Percentiles rank a stretch among this genome's conserved stretches.
phyloP scores from a whole-genome alignment of 1,139 yeast genomes.

The Zygoascus meyerae region DNA sequence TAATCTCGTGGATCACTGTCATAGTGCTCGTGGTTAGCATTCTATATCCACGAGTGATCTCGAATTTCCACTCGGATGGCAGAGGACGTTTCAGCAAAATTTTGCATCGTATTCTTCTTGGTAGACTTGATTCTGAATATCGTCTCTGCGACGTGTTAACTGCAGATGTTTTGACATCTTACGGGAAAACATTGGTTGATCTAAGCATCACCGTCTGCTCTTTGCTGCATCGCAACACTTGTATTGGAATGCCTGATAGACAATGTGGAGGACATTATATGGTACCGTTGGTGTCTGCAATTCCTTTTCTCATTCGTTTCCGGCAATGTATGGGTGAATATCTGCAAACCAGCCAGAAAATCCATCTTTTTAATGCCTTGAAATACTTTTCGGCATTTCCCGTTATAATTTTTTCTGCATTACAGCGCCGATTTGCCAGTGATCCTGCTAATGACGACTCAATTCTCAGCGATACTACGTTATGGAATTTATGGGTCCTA shows the following conservation, averaged over 20 bases:
- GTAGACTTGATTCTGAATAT: constrained; percentile 47
- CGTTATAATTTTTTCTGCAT: constrained; percentile 35
- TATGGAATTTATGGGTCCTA: constrained; percentile 45
- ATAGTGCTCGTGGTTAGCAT: constrained; percentile 22
- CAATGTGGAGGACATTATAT: constrained; percentile 36
- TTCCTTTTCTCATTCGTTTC: constrained; percentile 69
- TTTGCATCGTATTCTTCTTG: constrained; percentile 47
- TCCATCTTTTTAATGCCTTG: constrained; percentile 61
- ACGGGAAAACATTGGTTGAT: constrained; percentile 69
- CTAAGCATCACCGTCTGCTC: constrained; percentile 45
- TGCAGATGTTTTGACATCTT: constrained; percentile 78
- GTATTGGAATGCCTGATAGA: constrained; percentile 33
- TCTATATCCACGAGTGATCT: constrained; percentile 22
- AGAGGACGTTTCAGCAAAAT: constrained; percentile 36
- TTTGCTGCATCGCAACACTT: constrained; percentile 28
- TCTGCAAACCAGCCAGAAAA: constrained; percentile 41
- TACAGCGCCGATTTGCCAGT: constrained; percentile 14
- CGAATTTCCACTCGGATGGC: constrained; percentile 27
- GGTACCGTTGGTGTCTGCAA: constrained; percentile 47
- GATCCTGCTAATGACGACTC: constrained; percentile 15
- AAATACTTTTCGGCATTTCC: constrained; percentile 76
- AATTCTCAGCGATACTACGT: constrained; percentile 23
- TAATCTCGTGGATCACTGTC: constrained; percentile 35
- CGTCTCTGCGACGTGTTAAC: constrained; percentile 75
- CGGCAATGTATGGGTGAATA: constrained; percentile 77